phyloP scores from a whole-genome alignment of 257 asterid species.

The Petrea volubilis region DNA sequence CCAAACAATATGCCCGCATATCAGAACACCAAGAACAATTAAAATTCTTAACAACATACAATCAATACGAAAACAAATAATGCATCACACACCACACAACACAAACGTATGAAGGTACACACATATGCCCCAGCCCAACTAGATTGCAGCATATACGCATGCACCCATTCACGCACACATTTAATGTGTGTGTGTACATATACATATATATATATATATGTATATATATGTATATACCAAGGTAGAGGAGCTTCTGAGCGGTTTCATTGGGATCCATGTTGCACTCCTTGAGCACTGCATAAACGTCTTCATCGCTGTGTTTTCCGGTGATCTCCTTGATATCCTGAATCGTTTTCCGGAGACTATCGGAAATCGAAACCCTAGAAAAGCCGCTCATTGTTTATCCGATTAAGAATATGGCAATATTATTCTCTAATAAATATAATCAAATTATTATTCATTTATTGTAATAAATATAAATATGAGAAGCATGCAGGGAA shows the following conservation, averaged over 20 bases:
- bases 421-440: neutral
- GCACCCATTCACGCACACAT: neutral
- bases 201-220: neutral
- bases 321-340: conserved; percentile 56
- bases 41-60: neutral
- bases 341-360: conserved; percentile 41
- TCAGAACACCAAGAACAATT: conserved; percentile 7
- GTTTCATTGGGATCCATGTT: conserved; percentile 70
- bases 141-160: neutral
- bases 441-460: neutral
- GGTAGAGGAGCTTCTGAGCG: conserved; percentile 51
- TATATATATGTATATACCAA: conserved; percentile 34
- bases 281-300: conserved; percentile 58
- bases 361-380: conserved; percentile 39
- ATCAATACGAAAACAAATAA: neutral
- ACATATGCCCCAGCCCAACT: no score
- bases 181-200: neutral
- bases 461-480: neutral
- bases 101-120: neutral
- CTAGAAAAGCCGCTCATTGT: conserved; percentile 34
- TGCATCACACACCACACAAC: no score
- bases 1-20: neutral
- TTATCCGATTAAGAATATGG: neutral
- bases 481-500: neutral
- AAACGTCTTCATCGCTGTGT: conserved; percentile 62